These are phyloP conservation scores for Erodium maritimum DNA, from an alignment of 345 rosid genomes.

Conservation along the genomic window DNA sequence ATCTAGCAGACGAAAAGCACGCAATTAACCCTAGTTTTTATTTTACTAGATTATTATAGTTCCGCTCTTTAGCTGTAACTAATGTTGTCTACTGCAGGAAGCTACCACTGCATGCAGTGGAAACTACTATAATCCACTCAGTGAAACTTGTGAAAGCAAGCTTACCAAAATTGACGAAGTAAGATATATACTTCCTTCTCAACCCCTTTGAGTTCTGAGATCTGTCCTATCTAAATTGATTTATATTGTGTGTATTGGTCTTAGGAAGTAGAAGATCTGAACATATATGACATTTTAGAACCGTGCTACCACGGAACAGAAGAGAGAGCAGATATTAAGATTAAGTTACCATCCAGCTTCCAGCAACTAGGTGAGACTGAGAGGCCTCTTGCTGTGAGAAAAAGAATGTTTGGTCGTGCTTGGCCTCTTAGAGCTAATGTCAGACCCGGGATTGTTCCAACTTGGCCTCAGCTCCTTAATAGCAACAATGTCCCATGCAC, in stretches of 20 bases:
- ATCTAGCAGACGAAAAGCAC: too few relatives aligned
- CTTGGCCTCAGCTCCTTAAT: conserved; percentile 69
- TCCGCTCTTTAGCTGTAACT: too few relatives aligned
- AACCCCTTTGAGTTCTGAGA: neutral
- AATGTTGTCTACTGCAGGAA: conserved; percentile 32
- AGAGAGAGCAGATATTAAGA: conserved; percentile 6
- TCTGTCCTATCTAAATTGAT: conserved; percentile 2
- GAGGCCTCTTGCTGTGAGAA: conserved; percentile 53
- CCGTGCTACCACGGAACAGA: conserved; percentile 52
- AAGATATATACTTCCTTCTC: conserved; percentile 6
- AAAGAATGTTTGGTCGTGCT: conserved; percentile 83
- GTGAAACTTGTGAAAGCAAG: conserved; percentile 19
- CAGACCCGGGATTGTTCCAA: conserved; percentile 73
- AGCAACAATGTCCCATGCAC: conserved; percentile 34
- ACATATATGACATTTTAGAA: conserved; percentile 75
- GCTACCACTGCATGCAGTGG: conserved; percentile 43
- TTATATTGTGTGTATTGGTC: conserved; percentile 8
- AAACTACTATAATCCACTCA: conserved; percentile 27
- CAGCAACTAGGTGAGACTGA: conserved; percentile 46
- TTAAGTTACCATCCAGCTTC: conserved; percentile 61
- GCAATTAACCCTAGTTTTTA: too few relatives aligned
- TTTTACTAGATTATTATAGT: too few relatives aligned
- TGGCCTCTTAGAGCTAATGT: conserved; percentile 82
- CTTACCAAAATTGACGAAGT: conserved; percentile 47
- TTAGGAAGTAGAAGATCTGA: conserved; percentile 43